phyloP scores from a whole-genome alignment of 2,329 filamentous ascomycete genomes.

The Allantophomopsis lycopodina region DNA sequence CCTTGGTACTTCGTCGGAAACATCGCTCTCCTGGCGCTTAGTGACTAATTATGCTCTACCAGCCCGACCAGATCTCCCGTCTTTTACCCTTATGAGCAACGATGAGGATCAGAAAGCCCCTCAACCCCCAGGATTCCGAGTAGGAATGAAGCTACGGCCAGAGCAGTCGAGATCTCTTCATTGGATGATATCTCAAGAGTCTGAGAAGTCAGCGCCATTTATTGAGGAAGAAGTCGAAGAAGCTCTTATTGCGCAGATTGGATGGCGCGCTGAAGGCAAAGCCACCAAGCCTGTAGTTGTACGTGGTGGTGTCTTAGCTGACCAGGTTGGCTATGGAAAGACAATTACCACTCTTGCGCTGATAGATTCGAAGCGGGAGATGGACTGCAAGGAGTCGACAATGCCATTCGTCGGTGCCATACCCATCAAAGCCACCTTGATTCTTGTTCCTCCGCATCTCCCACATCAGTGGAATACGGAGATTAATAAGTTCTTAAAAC shows the following conservation, averaged over 20 bases:
- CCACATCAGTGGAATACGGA: conserved; percentile 43
- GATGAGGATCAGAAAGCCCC: conserved; percentile 15
- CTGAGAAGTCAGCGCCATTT: conserved; percentile 16
- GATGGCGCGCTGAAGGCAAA: conserved; percentile 43
- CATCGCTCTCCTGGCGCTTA: conserved; percentile 27
- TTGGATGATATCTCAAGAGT: conserved; percentile 47
- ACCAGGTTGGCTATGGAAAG: conserved; percentile 54
- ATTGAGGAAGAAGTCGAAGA: conserved; percentile 43
- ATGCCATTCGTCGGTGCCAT: conserved; percentile 5
- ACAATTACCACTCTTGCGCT: conserved; percentile 45
- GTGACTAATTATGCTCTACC: conserved; percentile 26
- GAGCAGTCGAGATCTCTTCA: conserved; percentile 39
- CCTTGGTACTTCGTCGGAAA: background rate
- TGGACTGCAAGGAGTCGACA: background rate
- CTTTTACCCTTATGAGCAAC: conserved; percentile 29
- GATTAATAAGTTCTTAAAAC: conserved; percentile 28
- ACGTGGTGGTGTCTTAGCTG: conserved; percentile 47
- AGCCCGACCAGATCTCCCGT: conserved; percentile 18
- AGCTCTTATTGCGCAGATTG: conserved; percentile 29
- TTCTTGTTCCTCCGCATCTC: conserved; percentile 41
- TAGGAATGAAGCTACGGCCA: conserved; percentile 23
- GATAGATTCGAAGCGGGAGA: conserved; percentile 25
- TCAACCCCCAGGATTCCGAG: conserved; percentile 22
- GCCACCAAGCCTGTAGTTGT: conserved; percentile 26
- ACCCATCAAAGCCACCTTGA: conserved; percentile 39